Base-by-base conservation (phyloP, 768 basidiomycete genomes). In the Tulasnella sp. region DNA sequence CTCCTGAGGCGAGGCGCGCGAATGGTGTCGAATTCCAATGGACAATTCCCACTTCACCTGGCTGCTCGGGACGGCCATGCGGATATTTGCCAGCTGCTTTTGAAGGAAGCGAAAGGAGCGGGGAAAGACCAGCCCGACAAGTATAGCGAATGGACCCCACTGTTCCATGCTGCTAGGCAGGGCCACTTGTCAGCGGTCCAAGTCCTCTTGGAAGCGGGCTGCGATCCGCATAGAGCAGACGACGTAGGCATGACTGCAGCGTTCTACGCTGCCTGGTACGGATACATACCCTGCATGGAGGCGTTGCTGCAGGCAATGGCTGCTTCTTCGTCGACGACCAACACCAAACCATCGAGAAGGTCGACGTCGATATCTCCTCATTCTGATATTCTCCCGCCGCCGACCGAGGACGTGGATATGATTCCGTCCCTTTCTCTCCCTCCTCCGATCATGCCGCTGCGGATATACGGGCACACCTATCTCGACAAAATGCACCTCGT, bases 191-290 rank as follows among this genome's bases (percentile, higher is more conserved):
- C 88, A 9, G 97, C 94, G 84, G 90, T 98, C 60, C 87, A 87
- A 54, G 89, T 94, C n/a, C 89, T 99, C 31, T 88, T 99, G 11
- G 90, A 92, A 73, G 95, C 94, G 8, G 93, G 95, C 8, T 91
- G 92, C 81, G 90, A 93, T 76, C 90, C 94, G n/a, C 89, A 92
- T 83, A 89, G 89, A 50, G 88, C 88, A 46, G 98, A 99, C 85
- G 98, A 99, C 86, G 88, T 93, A 72, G 93, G 93, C 14, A 93
- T 95, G 83, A 89, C 91, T 50, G 91, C 97, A 24, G 89, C 96
- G 64, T 96, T 98, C 87, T 98, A 98, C 84, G 96, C 97, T 1
- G 96, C 96, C 5, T 99, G 97, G 96, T 95, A 95, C 84, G 97
- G 96, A 2, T 94, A 96, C 84, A 90, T 92, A 76, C 86, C 87